phyloP scores from a whole-genome alignment of 2,329 filamentous ascomycete species.

The Corniculantispora saksenae region DNA sequence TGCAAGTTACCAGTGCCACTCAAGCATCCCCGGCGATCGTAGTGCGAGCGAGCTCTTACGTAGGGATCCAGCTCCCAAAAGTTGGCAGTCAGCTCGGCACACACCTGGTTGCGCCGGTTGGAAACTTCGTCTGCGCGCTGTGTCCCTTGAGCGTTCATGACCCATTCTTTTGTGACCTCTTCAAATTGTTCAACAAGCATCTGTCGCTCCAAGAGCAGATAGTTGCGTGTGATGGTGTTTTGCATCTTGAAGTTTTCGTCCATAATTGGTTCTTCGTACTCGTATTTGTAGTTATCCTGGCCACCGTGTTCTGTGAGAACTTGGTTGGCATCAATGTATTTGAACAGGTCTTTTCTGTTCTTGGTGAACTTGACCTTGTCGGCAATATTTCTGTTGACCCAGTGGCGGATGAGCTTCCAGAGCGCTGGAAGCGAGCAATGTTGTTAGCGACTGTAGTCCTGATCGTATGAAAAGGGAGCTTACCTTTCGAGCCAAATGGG shows the following conservation, averaged over 20 bases:
- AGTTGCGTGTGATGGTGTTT: conserved; percentile 58
- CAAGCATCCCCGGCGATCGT: conserved; percentile 75
- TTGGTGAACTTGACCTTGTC: conserved; percentile 86
- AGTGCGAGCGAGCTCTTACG: conserved; percentile 71
- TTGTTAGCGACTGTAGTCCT: not conserved
- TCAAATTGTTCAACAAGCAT: conserved; percentile 68
- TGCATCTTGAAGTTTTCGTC: conserved; percentile 74
- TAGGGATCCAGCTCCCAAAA: conserved; percentile 89
- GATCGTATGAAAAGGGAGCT: conserved; percentile 27
- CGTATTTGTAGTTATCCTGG: conserved; percentile 75
- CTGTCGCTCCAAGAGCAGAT: conserved; percentile 61
- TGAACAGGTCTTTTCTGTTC: conserved; percentile 70
- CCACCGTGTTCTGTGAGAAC: conserved; percentile 80
- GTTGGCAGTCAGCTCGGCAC: conserved; percentile 62
- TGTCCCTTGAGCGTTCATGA: conserved; percentile 42
- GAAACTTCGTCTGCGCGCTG: conserved; percentile 46
- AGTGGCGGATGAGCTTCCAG: conserved; percentile 86
- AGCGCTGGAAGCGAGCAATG: conserved; percentile 53
- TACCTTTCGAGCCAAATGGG: conserved; percentile 87
- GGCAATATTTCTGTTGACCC: conserved; percentile 89
- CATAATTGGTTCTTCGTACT: conserved; percentile 69
- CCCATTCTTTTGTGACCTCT: conserved; percentile 71
- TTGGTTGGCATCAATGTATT: conserved; percentile 66
- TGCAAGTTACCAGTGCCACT: conserved; percentile 63
- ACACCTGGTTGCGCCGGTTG: conserved; percentile 58